phyloP scores from a whole-genome alignment of 2,329 filamentous ascomycete species.

The Taxawa tesnikishii region DNA sequence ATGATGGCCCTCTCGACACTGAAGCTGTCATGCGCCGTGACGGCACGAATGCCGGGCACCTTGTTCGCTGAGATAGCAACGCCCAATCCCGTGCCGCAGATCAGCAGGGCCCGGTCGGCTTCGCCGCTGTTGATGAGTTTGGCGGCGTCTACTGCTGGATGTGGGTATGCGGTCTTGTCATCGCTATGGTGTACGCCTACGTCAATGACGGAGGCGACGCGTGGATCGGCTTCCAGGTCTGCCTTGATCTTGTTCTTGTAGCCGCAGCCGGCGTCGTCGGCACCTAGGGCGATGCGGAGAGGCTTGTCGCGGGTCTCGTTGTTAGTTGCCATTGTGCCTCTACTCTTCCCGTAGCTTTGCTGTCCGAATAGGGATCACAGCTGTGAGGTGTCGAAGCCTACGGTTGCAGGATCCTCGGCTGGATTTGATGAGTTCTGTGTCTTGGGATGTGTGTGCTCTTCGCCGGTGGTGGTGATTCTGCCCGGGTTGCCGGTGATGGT shows the following conservation, averaged over 20 bases:
- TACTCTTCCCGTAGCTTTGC: background rate
- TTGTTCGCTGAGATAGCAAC: slow-evolving; percentile 88
- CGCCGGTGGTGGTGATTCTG: slow-evolving; percentile 17
- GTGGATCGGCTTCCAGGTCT: slow-evolving; percentile 54
- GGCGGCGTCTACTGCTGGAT: slow-evolving; percentile 63
- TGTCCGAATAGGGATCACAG: slow-evolving; percentile 10
- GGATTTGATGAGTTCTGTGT: slow-evolving; percentile 8
- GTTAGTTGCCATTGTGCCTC: slow-evolving; percentile 2
- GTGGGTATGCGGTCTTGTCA: slow-evolving; percentile 74
- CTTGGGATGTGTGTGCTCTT: slow-evolving; percentile 5
- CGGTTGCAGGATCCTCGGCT: slow-evolving; percentile 10
- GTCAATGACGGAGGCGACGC: slow-evolving; percentile 57
- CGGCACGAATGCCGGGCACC: slow-evolving; percentile 70
- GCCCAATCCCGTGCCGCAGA: slow-evolving; percentile 78
- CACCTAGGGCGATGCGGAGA: slow-evolving; percentile 50
- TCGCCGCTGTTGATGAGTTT: slow-evolving; percentile 49
- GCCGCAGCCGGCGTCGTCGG: slow-evolving; percentile 59
- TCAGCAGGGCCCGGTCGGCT: slow-evolving; percentile 65
- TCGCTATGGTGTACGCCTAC: slow-evolving; percentile 54
- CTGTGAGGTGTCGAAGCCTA: slow-evolving; percentile 19
- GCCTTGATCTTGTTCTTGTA: slow-evolving; percentile 72
- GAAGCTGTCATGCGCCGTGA: slow-evolving; percentile 80
- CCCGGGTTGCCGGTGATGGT: slow-evolving; percentile 24
- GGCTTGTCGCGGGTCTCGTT: slow-evolving; percentile 8
- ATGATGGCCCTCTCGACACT: slow-evolving; percentile 68